These are phyloP conservation scores for Euphorbia lathyris DNA, from an alignment of 345 rosid species.

Conservation along the genomic window DNA sequence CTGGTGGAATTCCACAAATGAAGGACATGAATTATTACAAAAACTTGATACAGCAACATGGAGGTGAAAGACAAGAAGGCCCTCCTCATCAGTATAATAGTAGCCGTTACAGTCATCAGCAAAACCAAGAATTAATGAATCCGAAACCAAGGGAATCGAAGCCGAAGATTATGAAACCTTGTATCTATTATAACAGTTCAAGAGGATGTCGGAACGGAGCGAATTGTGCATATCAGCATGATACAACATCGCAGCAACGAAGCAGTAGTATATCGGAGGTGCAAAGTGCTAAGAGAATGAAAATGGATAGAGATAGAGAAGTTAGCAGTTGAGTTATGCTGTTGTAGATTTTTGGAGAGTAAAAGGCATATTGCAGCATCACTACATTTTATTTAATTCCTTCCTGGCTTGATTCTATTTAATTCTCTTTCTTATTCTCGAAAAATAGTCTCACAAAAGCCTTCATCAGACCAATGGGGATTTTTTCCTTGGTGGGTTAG, in stretches of 20 bases:
- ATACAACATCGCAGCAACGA: conserved; percentile 50
- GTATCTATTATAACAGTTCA: conserved; percentile 80
- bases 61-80: conserved; percentile 79
- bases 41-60: conserved; percentile 96
- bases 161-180: conserved; percentile 83
- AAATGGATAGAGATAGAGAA: conserved; percentile 87
- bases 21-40: conserved; percentile 82
- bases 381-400: neutral
- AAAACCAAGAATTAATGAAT: conserved; percentile 49
- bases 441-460: conserved; percentile 18
- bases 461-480: neutral
- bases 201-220: conserved; percentile 92
- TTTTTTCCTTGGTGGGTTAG: neutral
- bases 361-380: conserved; percentile 20
- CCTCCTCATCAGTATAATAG: conserved; percentile 43
- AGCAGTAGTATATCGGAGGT: conserved; percentile 46
- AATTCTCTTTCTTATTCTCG: too few species aligned
- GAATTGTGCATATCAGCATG: conserved; percentile 83
- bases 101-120: conserved; percentile 40
- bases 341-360: conserved; percentile 6
- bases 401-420: conserved; percentile 22
- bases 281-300: conserved; percentile 78
- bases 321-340: conserved; percentile 49
- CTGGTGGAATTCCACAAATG: conserved; percentile 42
- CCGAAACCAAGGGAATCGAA: conserved; percentile 55